These are phyloP conservation scores for Penicillium odoratum DNA, from an alignment of 495 filamentous ascomycete species.

Conservation along the genomic window DNA sequence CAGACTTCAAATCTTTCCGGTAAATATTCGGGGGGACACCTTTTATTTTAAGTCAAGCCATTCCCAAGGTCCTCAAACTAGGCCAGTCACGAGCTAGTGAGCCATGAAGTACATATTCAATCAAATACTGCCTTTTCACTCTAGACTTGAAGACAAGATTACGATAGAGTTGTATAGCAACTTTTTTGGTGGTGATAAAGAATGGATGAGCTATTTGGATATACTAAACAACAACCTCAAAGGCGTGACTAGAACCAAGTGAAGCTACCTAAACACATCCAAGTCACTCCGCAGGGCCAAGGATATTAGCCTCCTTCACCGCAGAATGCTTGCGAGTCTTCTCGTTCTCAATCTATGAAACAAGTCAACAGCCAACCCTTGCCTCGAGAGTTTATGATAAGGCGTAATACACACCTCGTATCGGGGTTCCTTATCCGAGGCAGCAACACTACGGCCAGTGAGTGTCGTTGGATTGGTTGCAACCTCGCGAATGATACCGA, in stretches of 20 bases:
- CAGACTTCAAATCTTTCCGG: background rate
- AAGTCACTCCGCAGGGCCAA: slow-evolving; percentile 31
- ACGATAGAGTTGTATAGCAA: background rate
- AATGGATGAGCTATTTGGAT: background rate
- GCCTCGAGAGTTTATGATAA: background rate
- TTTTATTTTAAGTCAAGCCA: background rate
- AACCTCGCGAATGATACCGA: slow-evolving; percentile 29
- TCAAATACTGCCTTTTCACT: background rate
- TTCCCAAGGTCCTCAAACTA: background rate
- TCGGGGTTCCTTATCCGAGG: slow-evolving; percentile 27
- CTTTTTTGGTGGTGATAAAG: background rate
- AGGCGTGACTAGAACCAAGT: background rate
- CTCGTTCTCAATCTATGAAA: slow-evolving; percentile 33
- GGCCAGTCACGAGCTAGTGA: background rate
- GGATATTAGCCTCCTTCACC: slow-evolving; percentile 37
- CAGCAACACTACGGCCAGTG: slow-evolving; percentile 28
- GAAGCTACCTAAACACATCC: background rate
- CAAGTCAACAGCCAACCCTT: background rate
- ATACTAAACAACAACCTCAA: background rate
- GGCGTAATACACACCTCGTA: slow-evolving; percentile 25
- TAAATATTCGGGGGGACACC: background rate
- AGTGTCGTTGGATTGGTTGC: slow-evolving; percentile 20
- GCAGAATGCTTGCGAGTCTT: slow-evolving; percentile 35
- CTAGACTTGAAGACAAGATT: background rate
- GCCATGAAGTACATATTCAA: too few relatives aligned